These are phyloP conservation scores for Berkeleyomyces basicola DNA, from an alignment of 2,329 filamentous ascomycete genomes.

Conservation along the genomic window DNA sequence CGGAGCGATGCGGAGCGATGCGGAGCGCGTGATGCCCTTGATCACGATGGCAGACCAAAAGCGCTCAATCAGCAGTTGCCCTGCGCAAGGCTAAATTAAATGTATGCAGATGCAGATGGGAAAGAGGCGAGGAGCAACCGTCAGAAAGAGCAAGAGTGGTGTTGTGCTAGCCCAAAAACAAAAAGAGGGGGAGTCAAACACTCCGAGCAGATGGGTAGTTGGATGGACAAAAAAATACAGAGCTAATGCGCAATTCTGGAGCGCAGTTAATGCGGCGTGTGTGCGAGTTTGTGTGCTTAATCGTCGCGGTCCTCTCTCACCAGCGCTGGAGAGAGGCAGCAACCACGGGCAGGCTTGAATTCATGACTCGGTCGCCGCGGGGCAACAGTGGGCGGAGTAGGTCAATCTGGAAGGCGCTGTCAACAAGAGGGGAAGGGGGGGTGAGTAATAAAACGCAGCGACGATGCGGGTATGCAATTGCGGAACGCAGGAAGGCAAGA, in stretches of 20 bases:
- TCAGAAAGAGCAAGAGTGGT: not conserved
- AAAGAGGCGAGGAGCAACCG: not conserved
- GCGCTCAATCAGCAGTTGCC: not conserved
- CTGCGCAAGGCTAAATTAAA: not conserved
- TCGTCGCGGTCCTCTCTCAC: conserved; percentile 7
- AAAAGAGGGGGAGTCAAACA: not conserved
- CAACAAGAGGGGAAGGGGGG: not conserved
- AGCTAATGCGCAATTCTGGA: not conserved
- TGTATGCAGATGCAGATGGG: not conserved
- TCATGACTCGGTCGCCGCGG: conserved; percentile 6
- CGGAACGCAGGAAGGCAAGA: not conserved
- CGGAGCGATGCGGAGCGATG: not conserved
- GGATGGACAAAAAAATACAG: not conserved
- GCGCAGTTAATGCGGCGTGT: not conserved
- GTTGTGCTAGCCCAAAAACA: not conserved
- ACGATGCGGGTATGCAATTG: not conserved
- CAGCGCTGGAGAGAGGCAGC: conserved; percentile 9
- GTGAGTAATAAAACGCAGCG: not conserved
- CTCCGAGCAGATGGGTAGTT: not conserved
- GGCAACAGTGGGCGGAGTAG: not conserved
- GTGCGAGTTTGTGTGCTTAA: not conserved
- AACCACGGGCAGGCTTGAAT: conserved; percentile 1
- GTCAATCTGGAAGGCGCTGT: not conserved
- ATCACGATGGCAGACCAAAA: not conserved
- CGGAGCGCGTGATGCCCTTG: not conserved